A percentile compares a stretch with the other conserved stretches of the same genome.
phyloP scores from a whole-genome alignment of 495 filamentous ascomycete species.

The Ascobolus immersus region DNA sequence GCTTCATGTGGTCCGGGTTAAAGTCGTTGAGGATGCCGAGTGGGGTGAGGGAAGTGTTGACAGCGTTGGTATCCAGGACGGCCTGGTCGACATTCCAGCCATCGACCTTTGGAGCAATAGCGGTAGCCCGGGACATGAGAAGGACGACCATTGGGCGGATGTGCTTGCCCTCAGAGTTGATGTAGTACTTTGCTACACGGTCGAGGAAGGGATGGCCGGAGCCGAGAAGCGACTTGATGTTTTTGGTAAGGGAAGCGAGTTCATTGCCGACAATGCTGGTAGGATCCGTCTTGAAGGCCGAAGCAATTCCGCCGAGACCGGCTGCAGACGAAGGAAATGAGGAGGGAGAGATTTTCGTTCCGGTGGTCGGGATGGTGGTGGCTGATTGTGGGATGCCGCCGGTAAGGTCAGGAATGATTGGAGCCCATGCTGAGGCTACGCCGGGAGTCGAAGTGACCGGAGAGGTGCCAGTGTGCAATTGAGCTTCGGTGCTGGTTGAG shows the following conservation, averaged over 20 bases:
- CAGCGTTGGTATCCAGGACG: conserved; percentile 14
- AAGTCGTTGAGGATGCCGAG: conserved; percentile 48
- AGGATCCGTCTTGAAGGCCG: neutral
- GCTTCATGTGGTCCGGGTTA: conserved; percentile 38
- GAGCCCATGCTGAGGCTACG: too few relatives aligned
- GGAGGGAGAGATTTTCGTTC: neutral
- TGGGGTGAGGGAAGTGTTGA: conserved; percentile 58
- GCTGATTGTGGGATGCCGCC: too few relatives aligned
- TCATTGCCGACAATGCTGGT: conserved; percentile 63
- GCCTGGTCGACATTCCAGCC: conserved; percentile 12
- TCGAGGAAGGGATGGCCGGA: conserved; percentile 85
- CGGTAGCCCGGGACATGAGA: conserved; percentile 82
- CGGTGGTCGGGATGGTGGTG: neutral
- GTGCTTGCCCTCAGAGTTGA: conserved; percentile 88
- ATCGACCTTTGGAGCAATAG: conserved; percentile 39
- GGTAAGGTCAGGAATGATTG: too few relatives aligned
- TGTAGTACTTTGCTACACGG: conserved; percentile 93
- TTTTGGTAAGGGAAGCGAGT: conserved; percentile 76
- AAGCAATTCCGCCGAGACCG: too few relatives aligned
- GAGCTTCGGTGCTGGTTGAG: too few relatives aligned
- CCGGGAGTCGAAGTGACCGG: too few relatives aligned
- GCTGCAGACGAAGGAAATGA: neutral
- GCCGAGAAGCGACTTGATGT: conserved; percentile 65
- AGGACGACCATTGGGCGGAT: conserved; percentile 81
- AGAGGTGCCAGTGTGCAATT: too few relatives aligned